A percentile compares a stretch with the other conserved stretches of the same genome.
phyloP scores from a whole-genome alignment of 176 grass and related monocot species.

The Olyra latifolia region DNA sequence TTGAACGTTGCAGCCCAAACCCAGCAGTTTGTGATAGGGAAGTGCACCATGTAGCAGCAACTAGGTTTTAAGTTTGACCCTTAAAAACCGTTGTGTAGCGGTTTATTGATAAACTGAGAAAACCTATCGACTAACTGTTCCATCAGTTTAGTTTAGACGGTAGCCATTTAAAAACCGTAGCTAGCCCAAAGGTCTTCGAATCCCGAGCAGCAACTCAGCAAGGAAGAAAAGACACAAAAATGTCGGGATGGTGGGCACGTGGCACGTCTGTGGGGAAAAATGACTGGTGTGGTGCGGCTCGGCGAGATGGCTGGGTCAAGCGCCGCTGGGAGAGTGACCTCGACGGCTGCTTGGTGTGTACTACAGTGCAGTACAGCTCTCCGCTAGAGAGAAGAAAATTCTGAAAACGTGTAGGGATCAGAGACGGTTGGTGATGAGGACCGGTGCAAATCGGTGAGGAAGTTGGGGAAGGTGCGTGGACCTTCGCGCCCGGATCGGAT shows the following conservation, averaged over 20 bases:
- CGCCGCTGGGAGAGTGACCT: background rate
- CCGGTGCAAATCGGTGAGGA: background rate
- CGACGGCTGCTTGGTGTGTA: background rate
- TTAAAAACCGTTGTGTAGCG: too few relatives aligned
- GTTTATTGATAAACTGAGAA: too few relatives aligned
- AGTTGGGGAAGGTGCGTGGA: background rate
- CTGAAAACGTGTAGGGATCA: background rate
- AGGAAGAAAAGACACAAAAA: background rate
- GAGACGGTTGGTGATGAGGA: background rate
- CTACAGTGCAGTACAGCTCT: background rate
- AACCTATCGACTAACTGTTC: too few relatives aligned
- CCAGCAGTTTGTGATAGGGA: too few relatives aligned
- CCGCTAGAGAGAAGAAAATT: background rate
- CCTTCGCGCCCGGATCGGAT: background rate
- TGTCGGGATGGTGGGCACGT: background rate
- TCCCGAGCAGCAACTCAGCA: too few relatives aligned
- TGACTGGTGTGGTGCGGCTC: conserved; percentile 26
- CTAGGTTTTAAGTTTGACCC: too few relatives aligned
- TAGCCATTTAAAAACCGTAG: too few relatives aligned
- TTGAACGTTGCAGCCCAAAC: too few relatives aligned
- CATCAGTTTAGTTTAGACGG: too few relatives aligned
- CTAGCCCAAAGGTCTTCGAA: too few relatives aligned
- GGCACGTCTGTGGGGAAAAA: conserved; percentile 10
- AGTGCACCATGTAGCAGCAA: too few relatives aligned
- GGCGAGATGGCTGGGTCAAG: conserved; percentile 8